phyloP scores from a whole-genome alignment of 768 basidiomycete genomes.

The Xerocomus potaroensis region DNA sequence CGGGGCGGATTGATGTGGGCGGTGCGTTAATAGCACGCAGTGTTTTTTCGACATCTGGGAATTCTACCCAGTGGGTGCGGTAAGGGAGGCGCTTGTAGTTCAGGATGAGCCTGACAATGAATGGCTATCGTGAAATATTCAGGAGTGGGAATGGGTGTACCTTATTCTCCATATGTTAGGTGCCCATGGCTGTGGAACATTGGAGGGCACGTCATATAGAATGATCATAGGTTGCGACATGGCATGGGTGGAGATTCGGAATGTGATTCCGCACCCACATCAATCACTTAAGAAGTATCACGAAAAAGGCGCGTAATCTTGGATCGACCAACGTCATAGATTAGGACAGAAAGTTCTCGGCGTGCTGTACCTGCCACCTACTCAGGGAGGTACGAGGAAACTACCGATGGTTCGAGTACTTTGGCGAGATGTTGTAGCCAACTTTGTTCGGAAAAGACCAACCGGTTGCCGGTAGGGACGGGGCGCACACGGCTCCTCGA shows the following conservation, averaged over 20 bases:
- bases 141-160: constrained; percentile 27
- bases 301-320: background rate
- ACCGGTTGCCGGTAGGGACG: constrained; percentile 7
- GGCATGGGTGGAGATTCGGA: background rate
- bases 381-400: constrained; percentile 7
- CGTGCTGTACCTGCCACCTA: constrained; percentile 11
- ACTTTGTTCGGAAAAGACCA: background rate
- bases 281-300: constrained; percentile 10
- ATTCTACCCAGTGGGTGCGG: constrained; percentile 66
- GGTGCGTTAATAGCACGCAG: constrained; percentile 56
- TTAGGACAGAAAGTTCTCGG: background rate
- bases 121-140: background rate
- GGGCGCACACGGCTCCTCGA: background rate
- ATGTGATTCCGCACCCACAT: background rate
- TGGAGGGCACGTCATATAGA: constrained; percentile 64
- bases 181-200: constrained; percentile 64
- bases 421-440: constrained; percentile 1
- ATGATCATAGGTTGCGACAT: constrained; percentile 53
- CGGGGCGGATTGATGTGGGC: constrained; percentile 47
- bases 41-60: constrained; percentile 62
- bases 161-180: constrained; percentile 73
- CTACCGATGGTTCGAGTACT: constrained; percentile 10
- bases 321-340: background rate
- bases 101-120: constrained; percentile 54
- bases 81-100: constrained; percentile 74